phyloP scores from a whole-genome alignment of 371 early-diverging fungal species.

The Mortierella sp. region DNA sequence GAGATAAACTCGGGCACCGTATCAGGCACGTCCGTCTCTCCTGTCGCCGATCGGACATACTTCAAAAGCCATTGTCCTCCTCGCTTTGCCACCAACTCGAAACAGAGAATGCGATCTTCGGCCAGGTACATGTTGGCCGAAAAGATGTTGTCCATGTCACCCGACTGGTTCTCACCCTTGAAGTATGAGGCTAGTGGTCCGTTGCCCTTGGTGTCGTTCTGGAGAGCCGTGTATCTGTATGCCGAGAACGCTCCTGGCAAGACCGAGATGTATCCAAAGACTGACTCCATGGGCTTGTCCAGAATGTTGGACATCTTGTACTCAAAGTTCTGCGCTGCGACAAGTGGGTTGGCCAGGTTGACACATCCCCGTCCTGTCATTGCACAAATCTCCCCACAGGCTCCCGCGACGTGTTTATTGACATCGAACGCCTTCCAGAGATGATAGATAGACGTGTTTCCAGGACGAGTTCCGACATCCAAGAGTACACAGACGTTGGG shows the following conservation, averaged over 20 bases:
- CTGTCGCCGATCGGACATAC: slow-evolving; percentile 78
- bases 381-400: slow-evolving; percentile 96
- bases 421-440: slow-evolving; percentile 95
- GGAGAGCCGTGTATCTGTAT: slow-evolving; percentile 87
- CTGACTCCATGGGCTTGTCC: slow-evolving; percentile 93
- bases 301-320: slow-evolving; percentile 95
- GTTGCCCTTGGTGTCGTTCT: slow-evolving; percentile 68
- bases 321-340: slow-evolving; percentile 95
- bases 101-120: slow-evolving; percentile 91
- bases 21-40: slow-evolving; percentile 91
- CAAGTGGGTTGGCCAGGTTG: slow-evolving; percentile 88
- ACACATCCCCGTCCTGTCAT: slow-evolving; percentile 82
- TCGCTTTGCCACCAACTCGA: slow-evolving; percentile 88
- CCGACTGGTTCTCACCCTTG: slow-evolving; percentile 86
- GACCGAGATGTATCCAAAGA: slow-evolving; percentile 92
- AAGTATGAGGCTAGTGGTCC: slow-evolving; percentile 89
- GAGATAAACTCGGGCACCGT: slow-evolving; percentile 89
- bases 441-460: slow-evolving; percentile 87
- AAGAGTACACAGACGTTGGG: slow-evolving; percentile 92
- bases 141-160: slow-evolving; percentile 69
- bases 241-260: slow-evolving; percentile 94
- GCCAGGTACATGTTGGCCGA: slow-evolving; percentile 86
- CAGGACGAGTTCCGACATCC: slow-evolving; percentile 95
- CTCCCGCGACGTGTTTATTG: slow-evolving; percentile 90
- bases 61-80: slow-evolving; percentile 79